Percentiles rank a stretch among this genome's conserved stretches.
Evolutionary conservation across 1,139 yeast genomes (phyloP).

Genomic region (Saccharomyces hybrid): DNA sequence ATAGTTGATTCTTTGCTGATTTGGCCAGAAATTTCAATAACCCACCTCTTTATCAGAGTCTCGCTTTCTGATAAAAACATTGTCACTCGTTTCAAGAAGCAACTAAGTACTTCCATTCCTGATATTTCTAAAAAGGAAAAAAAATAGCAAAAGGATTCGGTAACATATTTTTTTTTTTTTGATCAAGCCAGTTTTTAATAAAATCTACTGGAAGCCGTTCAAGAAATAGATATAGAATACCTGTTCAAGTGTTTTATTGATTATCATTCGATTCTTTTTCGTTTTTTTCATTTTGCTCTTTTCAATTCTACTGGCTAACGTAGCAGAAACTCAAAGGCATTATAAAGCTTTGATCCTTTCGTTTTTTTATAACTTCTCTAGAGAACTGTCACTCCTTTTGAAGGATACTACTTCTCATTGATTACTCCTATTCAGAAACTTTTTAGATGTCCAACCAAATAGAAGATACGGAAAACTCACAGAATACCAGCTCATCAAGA

Average conservation of each 20-base stretch:
- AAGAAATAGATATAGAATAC: neutral
- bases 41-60: neutral
- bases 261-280: neutral
- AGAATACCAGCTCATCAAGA: slow-evolving; percentile 22
- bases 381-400: neutral
- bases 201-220: neutral
- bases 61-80: neutral
- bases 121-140: neutral
- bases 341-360: neutral
- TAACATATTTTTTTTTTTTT: too few species aligned
- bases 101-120: neutral
- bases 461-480: slow-evolving; percentile 17
- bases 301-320: neutral
- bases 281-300: neutral
- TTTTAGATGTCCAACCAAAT: neutral
- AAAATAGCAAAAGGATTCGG: neutral
- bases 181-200: neutral
- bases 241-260: neutral
- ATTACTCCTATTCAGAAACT: neutral
- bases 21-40: neutral
- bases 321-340: neutral
- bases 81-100: neutral
- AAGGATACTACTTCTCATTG: neutral
- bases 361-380: neutral
- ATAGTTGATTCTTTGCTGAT: neutral